These are phyloP conservation scores for Venturia nashicola DNA, from an alignment of 2,329 filamentous ascomycete species.

Conservation along the genomic window DNA sequence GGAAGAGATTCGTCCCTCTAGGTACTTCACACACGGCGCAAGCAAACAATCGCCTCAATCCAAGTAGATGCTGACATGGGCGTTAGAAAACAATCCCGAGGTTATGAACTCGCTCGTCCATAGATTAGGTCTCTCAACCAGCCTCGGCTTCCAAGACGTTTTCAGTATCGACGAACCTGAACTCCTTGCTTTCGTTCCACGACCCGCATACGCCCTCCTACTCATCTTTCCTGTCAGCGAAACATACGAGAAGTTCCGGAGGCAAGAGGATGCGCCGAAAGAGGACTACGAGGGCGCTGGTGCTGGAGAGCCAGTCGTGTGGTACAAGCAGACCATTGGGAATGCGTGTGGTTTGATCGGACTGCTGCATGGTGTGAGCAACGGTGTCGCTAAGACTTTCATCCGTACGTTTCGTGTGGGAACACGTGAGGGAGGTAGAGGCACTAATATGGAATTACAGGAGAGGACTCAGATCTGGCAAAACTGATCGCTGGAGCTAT, in stretches of 20 bases:
- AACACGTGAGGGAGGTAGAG: neutral
- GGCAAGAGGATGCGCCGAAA: constrained; percentile 55
- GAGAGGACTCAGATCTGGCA: constrained; percentile 44
- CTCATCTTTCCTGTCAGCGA: constrained; percentile 81
- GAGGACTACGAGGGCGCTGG: constrained; percentile 57
- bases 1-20: constrained; percentile 11
- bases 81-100: constrained; percentile 63
- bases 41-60: neutral
- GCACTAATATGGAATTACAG: neutral
- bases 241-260: constrained; percentile 65
- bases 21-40: neutral
- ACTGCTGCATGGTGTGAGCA: constrained; percentile 68
- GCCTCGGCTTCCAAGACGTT: constrained; percentile 76
- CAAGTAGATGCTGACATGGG: neutral
- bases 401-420: constrained; percentile 34
- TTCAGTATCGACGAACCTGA: constrained; percentile 80
- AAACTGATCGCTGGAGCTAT: constrained; percentile 58
- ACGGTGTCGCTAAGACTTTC: constrained; percentile 55
- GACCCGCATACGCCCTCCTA: constrained; percentile 76
- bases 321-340: constrained; percentile 91
- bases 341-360: constrained; percentile 91
- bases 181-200: constrained; percentile 74
- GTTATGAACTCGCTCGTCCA: constrained; percentile 76
- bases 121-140: constrained; percentile 68
- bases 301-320: constrained; percentile 62